Evolutionary conservation across 2,329 filamentous ascomycete species (phyloP).

Genomic region (Penicillium sp.): DNA sequence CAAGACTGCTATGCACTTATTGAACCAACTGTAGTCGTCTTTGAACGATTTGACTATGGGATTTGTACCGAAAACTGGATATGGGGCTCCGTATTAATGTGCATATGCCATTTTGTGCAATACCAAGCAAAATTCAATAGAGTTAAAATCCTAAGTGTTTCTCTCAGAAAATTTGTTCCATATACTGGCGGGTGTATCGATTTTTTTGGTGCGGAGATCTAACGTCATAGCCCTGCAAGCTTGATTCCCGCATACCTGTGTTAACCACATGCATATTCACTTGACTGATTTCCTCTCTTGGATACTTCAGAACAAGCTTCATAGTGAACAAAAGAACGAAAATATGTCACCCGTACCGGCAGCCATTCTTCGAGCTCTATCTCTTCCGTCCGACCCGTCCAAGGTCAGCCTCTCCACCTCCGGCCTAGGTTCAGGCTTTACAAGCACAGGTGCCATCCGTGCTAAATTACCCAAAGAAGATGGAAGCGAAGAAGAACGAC

Average conservation of each 20-base stretch:
- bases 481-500: conserved; percentile 26
- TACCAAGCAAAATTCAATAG: not conserved
- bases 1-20: conserved; percentile 74
- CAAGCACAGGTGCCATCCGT: conserved; percentile 43
- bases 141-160: not conserved
- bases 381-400: conserved; percentile 32
- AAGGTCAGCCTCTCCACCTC: conserved; percentile 38
- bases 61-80: not conserved
- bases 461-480: conserved; percentile 27
- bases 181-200: not conserved
- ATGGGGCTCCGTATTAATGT: not conserved
- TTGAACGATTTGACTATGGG: not conserved
- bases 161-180: not conserved
- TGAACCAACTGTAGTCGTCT: conserved; percentile 44
- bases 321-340: not conserved
- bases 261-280: not conserved
- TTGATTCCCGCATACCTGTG: conserved; percentile 1
- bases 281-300: not conserved
- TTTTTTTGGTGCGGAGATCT: conserved; percentile 3
- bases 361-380: conserved; percentile 40
- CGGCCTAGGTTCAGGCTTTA: conserved; percentile 45
- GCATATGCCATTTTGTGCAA: not conserved
- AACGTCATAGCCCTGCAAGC: conserved; percentile 20
- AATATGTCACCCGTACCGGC: conserved; percentile 32
- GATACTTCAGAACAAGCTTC: not conserved